phyloP scores from a whole-genome alignment of 1,139 yeast genomes.

The Kodamaea suecica region DNA sequence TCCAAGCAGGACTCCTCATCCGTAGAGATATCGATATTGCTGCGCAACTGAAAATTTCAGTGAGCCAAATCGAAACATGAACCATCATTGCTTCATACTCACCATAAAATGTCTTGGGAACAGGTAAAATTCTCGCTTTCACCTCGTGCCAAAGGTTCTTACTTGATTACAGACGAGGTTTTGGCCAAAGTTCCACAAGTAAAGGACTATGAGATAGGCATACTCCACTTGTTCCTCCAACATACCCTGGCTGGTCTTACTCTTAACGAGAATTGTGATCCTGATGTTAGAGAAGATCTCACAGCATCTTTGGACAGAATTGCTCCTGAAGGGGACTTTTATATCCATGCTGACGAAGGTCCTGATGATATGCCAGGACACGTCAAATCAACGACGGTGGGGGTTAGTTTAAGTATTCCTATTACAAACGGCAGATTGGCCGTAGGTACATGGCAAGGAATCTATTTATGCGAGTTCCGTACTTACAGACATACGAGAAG shows the following conservation, averaged over 20 bases:
- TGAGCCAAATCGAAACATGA: background rate
- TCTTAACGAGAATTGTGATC: constrained; percentile 76
- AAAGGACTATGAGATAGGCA: constrained; percentile 58
- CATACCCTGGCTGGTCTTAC: constrained; percentile 80
- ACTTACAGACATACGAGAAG: constrained; percentile 59
- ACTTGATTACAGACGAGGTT: constrained; percentile 69
- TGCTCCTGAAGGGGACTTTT: constrained; percentile 68
- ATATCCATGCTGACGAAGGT: constrained; percentile 71
- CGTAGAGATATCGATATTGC: too few species aligned
- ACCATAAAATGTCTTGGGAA: constrained; percentile 44
- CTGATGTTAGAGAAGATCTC: constrained; percentile 73
- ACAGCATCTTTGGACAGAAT: constrained; percentile 57
- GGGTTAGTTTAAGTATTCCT: constrained; percentile 65
- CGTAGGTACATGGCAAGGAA: constrained; percentile 84
- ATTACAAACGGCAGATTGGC: constrained; percentile 65
- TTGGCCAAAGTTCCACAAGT: constrained; percentile 55
- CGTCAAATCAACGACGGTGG: constrained; percentile 62
- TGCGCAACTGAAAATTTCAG: background rate
- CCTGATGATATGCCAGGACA: constrained; percentile 86
- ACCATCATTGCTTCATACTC: background rate
- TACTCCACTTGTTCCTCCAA: constrained; percentile 63
- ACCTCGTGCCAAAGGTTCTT: constrained; percentile 64
- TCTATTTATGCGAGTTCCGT: constrained; percentile 73
- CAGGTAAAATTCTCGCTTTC: constrained; percentile 55
- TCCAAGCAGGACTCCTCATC: too few species aligned